Conservation (phyloP, 257 asterid genomes). For the Lithospermum erythrorhizon region DNA sequence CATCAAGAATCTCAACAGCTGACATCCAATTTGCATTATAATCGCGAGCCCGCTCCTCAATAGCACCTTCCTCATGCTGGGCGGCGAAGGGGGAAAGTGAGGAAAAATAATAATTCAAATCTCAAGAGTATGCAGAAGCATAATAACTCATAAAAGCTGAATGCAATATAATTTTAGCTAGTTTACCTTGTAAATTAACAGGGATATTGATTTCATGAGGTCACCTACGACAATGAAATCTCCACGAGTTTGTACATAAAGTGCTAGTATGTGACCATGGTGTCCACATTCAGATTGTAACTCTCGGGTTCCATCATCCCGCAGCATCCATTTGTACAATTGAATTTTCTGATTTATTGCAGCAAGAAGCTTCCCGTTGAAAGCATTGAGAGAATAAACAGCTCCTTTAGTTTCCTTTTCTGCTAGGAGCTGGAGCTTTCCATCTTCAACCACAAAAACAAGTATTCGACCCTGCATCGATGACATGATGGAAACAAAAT, state of each 20-base stretch:
- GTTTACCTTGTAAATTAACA: slow-evolving; percentile 82
- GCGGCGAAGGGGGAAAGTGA: slow-evolving; percentile 5
- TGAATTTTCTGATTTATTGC: slow-evolving; percentile 97
- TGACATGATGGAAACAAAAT: neutral
- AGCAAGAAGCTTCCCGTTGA: slow-evolving; percentile 91
- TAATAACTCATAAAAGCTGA: neutral
- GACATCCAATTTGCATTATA: slow-evolving; percentile 99
- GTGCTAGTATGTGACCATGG: slow-evolving; percentile 96
- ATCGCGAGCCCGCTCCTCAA: slow-evolving; percentile 97
- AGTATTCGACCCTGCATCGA: slow-evolving; percentile 74
- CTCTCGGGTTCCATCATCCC: slow-evolving; percentile 84
- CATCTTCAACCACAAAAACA: slow-evolving; percentile 92
- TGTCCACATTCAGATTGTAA: slow-evolving; percentile 98
- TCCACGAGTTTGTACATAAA: slow-evolving; percentile 93
- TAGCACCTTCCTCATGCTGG: slow-evolving; percentile 98
- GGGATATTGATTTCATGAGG: slow-evolving; percentile 90
- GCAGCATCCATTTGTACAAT: slow-evolving; percentile 89
- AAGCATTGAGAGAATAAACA: slow-evolving; percentile 87
- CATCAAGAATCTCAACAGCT: slow-evolving; percentile 96
- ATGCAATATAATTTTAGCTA: neutral
- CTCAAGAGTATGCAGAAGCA: neutral
- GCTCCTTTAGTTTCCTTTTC: slow-evolving; percentile 98
- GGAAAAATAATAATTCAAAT: slow-evolving; percentile 4
- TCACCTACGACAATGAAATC: slow-evolving; percentile 96
- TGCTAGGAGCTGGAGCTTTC: slow-evolving; percentile 81